Base-by-base conservation (phyloP, 345 rosid species). In the Populus nigra region DNA sequence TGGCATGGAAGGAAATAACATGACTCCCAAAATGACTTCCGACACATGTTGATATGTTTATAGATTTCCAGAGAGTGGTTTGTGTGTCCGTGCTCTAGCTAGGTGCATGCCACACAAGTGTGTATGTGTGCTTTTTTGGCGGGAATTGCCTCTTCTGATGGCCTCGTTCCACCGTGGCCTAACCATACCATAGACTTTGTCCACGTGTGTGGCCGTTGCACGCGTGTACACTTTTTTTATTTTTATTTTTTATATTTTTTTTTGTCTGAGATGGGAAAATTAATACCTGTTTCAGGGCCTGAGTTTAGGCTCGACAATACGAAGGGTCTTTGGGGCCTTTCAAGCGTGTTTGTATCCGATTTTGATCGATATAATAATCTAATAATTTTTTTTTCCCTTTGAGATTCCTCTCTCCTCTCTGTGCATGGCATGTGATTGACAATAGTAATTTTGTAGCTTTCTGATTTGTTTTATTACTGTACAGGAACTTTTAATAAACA, bases 281-380 rank as follows among this genome's bases (percentile, higher is more conserved):
- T 72, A 47, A 45, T 33, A 80, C 47, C 83, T 79, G 84, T 86
- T 70, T 79, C 66, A 8, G 12, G 85, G 84, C 86, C 84, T 67
- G 17, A 62, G 75, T 17, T 68, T 71, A 66, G 84, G 86, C 86
- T 81, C 68, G 75, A 77, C 73, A 77, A 81, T 39, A 81, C 66
- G 38, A 71, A 85, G 77, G 89, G 87, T 82, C 86, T 85, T 86
- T 82, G 89, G 91, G 94, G 87, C 91, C 88, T 85, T 83, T 78
- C 50, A 53, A 3, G 80, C 50, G 76, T 83, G 86, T 47, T 71
- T 84, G 88, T 86, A 79, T 83, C 69, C 63, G 57, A 77, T 77
- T 76, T 47, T 66, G 49, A 73, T 79, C 72, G 69, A 78, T 77
- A 79, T 78, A 81, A 85, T 69, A 76, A 73, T 67, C 27, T 23